These are phyloP conservation scores for Aureobasidium sp. DNA, from an alignment of 2,329 filamentous ascomycete species.

Conservation along the genomic window DNA sequence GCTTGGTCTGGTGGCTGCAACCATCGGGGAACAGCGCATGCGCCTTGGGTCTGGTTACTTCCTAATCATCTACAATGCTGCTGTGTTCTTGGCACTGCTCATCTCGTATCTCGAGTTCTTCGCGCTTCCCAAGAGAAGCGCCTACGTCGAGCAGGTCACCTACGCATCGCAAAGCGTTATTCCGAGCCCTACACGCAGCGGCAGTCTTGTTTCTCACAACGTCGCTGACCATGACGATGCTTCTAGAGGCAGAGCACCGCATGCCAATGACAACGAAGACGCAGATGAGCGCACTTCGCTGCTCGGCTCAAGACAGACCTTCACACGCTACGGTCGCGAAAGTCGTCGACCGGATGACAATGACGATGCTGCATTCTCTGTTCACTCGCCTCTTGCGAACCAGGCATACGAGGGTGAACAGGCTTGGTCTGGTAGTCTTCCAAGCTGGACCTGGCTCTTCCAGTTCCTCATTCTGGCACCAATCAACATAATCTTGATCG, in stretches of 20 bases:
- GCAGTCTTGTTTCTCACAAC: conserved; percentile 4
- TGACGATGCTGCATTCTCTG: conserved; percentile 21
- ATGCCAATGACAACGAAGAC: conserved; percentile 34
- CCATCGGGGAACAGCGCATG: conserved; percentile 68
- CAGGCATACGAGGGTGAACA: conserved; percentile 65
- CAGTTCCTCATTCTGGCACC: conserved; percentile 78
- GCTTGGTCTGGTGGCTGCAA: conserved; percentile 62
- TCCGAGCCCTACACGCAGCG: conserved; percentile 2
- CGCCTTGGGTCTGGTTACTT: conserved; percentile 72
- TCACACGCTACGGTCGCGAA: conserved; percentile 19
- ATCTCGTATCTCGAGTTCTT: conserved; percentile 77
- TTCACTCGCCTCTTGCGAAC: conserved; percentile 24
- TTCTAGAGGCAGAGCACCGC: conserved; percentile 23
- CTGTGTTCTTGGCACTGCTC: conserved; percentile 65
- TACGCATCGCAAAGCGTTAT: conserved; percentile 3
- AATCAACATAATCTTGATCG: conserved; percentile 67
- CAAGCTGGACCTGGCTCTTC: conserved; percentile 78
- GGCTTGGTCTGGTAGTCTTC: conserved; percentile 72
- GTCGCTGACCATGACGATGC: conserved; percentile 4
- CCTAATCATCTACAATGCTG: conserved; percentile 70
- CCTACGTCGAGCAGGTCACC: conserved; percentile 56
- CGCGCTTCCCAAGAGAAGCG: conserved; percentile 60
- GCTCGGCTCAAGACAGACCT: conserved; percentile 30
- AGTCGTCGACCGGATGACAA: conserved; percentile 16
- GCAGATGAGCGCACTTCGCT: conserved; percentile 52